Evolutionary conservation across 2,329 filamentous ascomycete species (phyloP), one percentile per base, ranked within the genome.

Genomic region (Colletotrichum tamarilloi): DNA sequence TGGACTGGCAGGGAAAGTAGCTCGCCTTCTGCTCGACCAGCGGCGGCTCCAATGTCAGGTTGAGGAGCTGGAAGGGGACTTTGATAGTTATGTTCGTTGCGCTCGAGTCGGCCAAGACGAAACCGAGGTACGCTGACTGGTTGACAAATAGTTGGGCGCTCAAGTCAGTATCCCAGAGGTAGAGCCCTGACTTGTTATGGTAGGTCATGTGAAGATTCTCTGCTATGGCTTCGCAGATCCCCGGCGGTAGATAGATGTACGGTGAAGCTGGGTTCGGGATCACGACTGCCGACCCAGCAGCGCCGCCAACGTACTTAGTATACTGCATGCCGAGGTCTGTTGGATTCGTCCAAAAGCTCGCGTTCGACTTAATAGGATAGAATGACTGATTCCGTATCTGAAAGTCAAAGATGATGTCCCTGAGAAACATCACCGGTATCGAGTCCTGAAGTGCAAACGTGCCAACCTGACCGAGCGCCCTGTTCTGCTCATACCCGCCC

Each of bases 71-170:
- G 62, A 82, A 81, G 14, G 85, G 85, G 2, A 87, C 82, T 14
- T 85, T 85, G 77, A 87, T 85, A 0, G 79, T 82, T 56, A 85
- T 73, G 55, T 81, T 82, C 3, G 78, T 73, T 0, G 77, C 79
- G 28, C 79, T 78, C 4, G 77, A 78, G 67, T 77, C 77, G 9
- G 76, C 75, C 35, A 80, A 67, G 49, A 86, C 79, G 74, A 87
- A 87, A 62, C 79, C 78, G 8, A 87, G 79, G 56, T 83, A 84
- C 16, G 84, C 81, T 2, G 84, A 81, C 1, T 85, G 86, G 49
- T 77, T 79, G 49, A 86, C 77, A 42, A 87, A 83, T 12, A 77
- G 78, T 3, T 77, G 55, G 73, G 83, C 55, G 1, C 76, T 73
- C 65, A 81, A 77, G 11, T 74, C 62, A 1, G 79, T 80, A 46